Percentiles rank a stretch among this genome's conserved stretches.
phyloP scores from a whole-genome alignment of 2,329 filamentous ascomycete species.

The Colletotrichum cordylinicola region DNA sequence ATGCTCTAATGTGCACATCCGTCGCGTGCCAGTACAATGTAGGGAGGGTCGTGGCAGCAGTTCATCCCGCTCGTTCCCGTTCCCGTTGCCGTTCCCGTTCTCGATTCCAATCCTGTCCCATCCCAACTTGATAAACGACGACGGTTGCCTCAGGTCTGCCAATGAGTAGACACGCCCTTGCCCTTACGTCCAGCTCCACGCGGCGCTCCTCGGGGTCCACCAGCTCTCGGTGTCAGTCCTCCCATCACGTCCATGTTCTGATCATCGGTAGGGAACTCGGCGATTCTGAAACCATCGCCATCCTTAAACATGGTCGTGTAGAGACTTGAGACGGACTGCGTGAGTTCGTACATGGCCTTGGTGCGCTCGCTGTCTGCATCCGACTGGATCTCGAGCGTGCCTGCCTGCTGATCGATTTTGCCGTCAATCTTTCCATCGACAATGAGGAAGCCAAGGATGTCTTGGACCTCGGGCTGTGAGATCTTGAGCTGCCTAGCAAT shows the following conservation, averaged over 20 bases:
- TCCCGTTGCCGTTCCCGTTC: not conserved
- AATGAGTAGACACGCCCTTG: conserved; percentile 12
- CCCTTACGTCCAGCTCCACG: conserved; percentile 17
- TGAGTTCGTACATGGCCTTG: conserved; percentile 76
- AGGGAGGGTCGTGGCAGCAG: not conserved
- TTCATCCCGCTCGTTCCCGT: not conserved
- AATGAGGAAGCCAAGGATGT: conserved; percentile 95
- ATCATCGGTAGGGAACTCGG: conserved; percentile 32
- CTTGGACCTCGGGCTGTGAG: conserved; percentile 83
- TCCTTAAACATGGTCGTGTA: conserved; percentile 79
- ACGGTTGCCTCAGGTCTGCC: not conserved
- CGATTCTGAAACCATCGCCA: conserved; percentile 69
- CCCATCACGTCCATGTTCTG: conserved; percentile 32
- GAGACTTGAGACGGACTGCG: conserved; percentile 70
- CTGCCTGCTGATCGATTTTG: conserved; percentile 87
- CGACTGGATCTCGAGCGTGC: conserved; percentile 81
- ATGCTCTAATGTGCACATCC: not conserved
- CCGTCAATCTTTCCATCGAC: conserved; percentile 87
- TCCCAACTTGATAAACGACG: not conserved
- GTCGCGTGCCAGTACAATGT: not conserved
- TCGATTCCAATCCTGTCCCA: not conserved
- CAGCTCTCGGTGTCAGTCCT: conserved; percentile 20
- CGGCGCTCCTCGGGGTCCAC: not conserved
- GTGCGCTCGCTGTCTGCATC: conserved; percentile 77
- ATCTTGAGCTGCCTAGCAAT: conserved; percentile 90